Evolutionary conservation across 2,329 filamentous ascomycete species (phyloP).

Genomic region (Beauveria sp.): DNA sequence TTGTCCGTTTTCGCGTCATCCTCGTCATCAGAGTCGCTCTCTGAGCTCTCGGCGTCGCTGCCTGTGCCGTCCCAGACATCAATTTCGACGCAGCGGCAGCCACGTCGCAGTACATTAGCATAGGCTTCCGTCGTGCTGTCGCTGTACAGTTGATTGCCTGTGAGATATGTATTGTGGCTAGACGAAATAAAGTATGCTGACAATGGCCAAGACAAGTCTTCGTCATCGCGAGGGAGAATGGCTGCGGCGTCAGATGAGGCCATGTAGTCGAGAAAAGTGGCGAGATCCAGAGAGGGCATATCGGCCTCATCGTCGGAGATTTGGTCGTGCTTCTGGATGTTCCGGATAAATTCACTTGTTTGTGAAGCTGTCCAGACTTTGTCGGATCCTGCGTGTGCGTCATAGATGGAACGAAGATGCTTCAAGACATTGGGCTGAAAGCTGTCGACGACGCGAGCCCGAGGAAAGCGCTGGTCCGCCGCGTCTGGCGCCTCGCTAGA

Average conservation of each 20-base stretch:
- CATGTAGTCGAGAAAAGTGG: conserved; percentile 49
- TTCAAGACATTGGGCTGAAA: conserved; percentile 28
- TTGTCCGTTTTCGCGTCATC: conserved; percentile 43
- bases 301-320: conserved; percentile 18
- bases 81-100: conserved; percentile 87
- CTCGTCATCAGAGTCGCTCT: conserved; percentile 31
- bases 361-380: conserved; percentile 34
- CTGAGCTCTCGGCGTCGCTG: conserved; percentile 58
- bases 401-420: conserved; percentile 35
- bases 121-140: conserved; percentile 84
- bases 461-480: conserved; percentile 21
- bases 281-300: conserved; percentile 37
- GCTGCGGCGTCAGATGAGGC: conserved; percentile 39
- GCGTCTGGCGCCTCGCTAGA: not conserved
- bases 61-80: conserved; percentile 92
- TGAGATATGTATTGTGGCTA: conserved; percentile 90
- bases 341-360: conserved; percentile 32
- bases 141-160: conserved; percentile 81
- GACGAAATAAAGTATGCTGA: conserved; percentile 91
- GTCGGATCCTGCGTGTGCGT: conserved; percentile 26
- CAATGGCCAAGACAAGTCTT: conserved; percentile 65
- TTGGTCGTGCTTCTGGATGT: conserved; percentile 26
- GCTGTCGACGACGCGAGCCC: conserved; percentile 23
- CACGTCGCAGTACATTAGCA: conserved; percentile 72
- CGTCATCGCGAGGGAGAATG: conserved; percentile 30